Percentiles rank a stretch among this genome's conserved stretches.
Evolutionary conservation across 2,329 filamentous ascomycete genomes (phyloP).

Genomic region (Fusarium foetens): DNA sequence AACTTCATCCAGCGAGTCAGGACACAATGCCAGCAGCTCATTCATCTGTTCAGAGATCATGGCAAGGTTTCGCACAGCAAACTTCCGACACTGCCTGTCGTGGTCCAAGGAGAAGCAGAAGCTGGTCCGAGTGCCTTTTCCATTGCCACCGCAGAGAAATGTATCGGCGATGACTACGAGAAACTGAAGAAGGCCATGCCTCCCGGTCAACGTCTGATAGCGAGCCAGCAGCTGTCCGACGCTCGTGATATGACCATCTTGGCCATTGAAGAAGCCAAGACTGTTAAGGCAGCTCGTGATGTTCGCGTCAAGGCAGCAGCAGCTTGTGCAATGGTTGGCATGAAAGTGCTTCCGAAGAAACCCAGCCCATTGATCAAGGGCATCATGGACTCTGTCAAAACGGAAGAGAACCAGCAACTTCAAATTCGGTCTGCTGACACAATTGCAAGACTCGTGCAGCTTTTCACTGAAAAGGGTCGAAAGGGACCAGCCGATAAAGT

Average conservation of each 20-base stretch:
- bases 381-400: conserved; percentile 98
- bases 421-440: conserved; percentile 88
- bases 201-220: conserved; percentile 86
- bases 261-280: conserved; percentile 82
- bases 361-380: conserved; percentile 92
- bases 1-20: conserved; percentile 90
- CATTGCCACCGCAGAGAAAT: conserved; percentile 85
- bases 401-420: conserved; percentile 88
- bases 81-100: conserved; percentile 83
- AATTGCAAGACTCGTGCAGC: conserved; percentile 84
- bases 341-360: conserved; percentile 90
- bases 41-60: conserved; percentile 92
- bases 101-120: conserved; percentile 92
- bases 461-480: conserved; percentile 83
- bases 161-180: conserved; percentile 86
- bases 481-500: conserved; percentile 93
- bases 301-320: conserved; percentile 86
- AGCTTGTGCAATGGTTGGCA: conserved; percentile 87
- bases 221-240: conserved; percentile 80
- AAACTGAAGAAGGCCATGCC: conserved; percentile 88
- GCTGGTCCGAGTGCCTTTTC: conserved; percentile 95
- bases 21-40: conserved; percentile 88
- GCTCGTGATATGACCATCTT: conserved; percentile 75
- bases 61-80: conserved; percentile 81
- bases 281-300: conserved; percentile 83